These are phyloP conservation scores for Colletotrichum sublineola DNA, from an alignment of 2,329 filamentous ascomycete genomes.

Conservation along the genomic window DNA sequence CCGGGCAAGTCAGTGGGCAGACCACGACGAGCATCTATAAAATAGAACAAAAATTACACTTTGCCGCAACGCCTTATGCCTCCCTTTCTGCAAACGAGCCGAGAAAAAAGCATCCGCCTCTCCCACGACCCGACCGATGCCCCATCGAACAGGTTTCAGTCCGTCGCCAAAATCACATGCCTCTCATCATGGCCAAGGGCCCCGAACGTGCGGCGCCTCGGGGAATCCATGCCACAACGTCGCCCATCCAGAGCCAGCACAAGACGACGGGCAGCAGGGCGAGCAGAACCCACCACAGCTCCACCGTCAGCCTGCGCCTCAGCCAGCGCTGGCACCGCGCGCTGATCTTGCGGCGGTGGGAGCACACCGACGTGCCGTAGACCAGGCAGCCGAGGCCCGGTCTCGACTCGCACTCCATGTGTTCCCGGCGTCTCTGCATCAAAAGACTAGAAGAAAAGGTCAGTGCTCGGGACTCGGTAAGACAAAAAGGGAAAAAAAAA, in stretches of 20 bases:
- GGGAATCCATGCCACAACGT: conserved; percentile 23
- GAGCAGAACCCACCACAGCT: conserved; percentile 64
- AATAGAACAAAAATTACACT: background rate
- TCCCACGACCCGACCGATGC: background rate
- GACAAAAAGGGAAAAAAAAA: background rate
- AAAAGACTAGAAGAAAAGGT: conserved; percentile 58
- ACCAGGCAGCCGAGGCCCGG: conserved; percentile 70
- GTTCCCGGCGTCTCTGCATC: conserved; percentile 71
- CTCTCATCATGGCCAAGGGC: background rate
- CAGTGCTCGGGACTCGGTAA: background rate
- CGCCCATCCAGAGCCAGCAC: conserved; percentile 54
- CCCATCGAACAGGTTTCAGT: too few species aligned
- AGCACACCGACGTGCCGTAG: conserved; percentile 63
- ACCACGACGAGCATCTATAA: background rate
- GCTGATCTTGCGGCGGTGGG: conserved; percentile 57
- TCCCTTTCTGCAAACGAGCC: background rate
- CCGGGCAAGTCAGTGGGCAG: background rate
- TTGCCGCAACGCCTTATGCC: background rate
- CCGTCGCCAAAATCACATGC: background rate
- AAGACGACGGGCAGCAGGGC: conserved; percentile 56
- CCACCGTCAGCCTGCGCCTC: conserved; percentile 58
- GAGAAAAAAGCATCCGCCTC: too few species aligned
- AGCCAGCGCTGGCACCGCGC: conserved; percentile 63
- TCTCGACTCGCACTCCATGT: conserved; percentile 71
- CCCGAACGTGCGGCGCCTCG: background rate